A percentile compares a stretch with the other conserved stretches of the same genome.
Conservation (phyloP, 1,284 basidiomycete species). For the Moniliophthora roreri region DNA sequence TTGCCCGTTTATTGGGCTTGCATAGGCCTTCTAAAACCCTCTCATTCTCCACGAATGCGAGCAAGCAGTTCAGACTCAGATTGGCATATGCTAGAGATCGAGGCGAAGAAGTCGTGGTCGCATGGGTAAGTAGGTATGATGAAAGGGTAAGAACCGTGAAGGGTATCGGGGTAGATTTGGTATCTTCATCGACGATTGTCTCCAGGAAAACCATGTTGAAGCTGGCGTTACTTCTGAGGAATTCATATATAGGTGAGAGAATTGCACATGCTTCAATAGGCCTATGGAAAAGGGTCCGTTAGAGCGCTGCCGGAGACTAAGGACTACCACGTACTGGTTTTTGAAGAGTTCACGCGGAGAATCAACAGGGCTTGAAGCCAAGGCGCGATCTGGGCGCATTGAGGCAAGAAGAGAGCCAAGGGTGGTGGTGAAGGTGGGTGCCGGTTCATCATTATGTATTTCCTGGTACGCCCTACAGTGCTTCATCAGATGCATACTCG, state of each 20-base stretch:
- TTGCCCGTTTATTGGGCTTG: slow-evolving; percentile 32
- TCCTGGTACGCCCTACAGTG: slow-evolving; percentile 51
- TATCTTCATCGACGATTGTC: slow-evolving; percentile 25
- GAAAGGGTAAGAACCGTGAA: slow-evolving; percentile 52
- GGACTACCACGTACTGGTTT: slow-evolving; percentile 42
- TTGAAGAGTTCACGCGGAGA: slow-evolving; percentile 55
- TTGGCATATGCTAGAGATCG: slow-evolving; percentile 61
- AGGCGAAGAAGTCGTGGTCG: slow-evolving; percentile 53
- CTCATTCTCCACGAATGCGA: slow-evolving; percentile 49
- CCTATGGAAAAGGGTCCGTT: slow-evolving; percentile 28
- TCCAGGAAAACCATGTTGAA: slow-evolving; percentile 48
- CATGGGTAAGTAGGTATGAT: slow-evolving; percentile 64
- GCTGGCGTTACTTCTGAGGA: slow-evolving; percentile 45
- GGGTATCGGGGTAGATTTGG: slow-evolving; percentile 32
- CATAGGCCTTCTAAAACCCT: slow-evolving; percentile 46
- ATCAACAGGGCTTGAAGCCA: slow-evolving; percentile 44
- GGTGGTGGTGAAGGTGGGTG: slow-evolving; percentile 46
- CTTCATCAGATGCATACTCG: not conserved
- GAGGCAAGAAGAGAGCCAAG: slow-evolving; percentile 50
- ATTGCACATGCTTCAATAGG: slow-evolving; percentile 61
- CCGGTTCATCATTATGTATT: slow-evolving; percentile 48
- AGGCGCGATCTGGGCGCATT: slow-evolving; percentile 51
- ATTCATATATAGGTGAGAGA: slow-evolving; percentile 60
- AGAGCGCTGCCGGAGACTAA: not conserved
- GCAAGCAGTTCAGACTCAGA: slow-evolving; percentile 50